phyloP scores from a whole-genome alignment of 345 rosid species.

The Ceriops decandra region DNA sequence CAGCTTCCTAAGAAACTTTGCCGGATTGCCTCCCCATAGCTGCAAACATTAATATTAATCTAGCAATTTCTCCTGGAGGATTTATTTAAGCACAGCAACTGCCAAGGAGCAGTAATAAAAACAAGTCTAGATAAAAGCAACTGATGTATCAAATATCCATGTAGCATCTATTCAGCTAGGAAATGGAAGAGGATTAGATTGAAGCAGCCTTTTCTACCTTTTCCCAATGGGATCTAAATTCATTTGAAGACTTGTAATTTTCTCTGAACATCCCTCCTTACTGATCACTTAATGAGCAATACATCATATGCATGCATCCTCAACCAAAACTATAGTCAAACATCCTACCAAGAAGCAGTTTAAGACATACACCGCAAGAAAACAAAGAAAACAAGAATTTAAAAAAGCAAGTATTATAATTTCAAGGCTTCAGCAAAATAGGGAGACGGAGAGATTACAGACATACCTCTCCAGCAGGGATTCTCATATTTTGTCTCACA shows the following conservation, averaged over 20 bases:
- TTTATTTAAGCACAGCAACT: neutral
- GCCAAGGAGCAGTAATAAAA: neutral
- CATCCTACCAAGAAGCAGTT: neutral
- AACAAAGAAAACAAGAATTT: neutral
- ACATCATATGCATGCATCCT: neutral
- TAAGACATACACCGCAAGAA: neutral
- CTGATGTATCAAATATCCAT: neutral
- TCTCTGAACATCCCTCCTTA: neutral
- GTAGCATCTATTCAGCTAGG: neutral
- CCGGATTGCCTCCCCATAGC: conserved; percentile 99
- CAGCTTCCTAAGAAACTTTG: conserved; percentile 85
- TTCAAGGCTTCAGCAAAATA: neutral
- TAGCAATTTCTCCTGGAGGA: neutral
- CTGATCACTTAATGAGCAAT: neutral
- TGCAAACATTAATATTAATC: conserved; percentile 18
- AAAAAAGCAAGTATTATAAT: neutral
- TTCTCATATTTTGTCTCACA: conserved; percentile 81
- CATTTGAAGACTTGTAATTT: neutral
- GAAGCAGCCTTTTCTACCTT: neutral
- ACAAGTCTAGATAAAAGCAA: too few relatives aligned
- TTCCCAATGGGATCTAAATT: neutral
- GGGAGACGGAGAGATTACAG: neutral
- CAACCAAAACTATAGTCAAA: neutral
- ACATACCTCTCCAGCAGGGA: conserved; percentile 84
- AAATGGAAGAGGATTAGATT: neutral